phyloP scores from a whole-genome alignment of 2,329 filamentous ascomycete species.

The Teratosphaeria gauchensis region DNA sequence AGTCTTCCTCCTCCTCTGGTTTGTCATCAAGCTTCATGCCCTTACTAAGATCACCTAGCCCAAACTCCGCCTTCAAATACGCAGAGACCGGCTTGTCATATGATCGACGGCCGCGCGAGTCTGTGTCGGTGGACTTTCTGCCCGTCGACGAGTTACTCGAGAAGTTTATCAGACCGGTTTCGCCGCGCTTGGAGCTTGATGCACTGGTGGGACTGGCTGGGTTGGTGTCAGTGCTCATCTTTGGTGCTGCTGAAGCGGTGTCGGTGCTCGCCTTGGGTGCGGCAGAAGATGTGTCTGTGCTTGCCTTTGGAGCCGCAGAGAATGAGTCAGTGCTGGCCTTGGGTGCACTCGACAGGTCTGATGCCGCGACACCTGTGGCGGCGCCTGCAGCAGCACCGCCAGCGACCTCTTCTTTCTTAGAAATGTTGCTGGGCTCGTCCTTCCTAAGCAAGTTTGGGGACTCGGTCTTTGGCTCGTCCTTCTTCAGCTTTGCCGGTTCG shows the following conservation, averaged over 20 bases:
- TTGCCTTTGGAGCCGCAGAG: not conserved
- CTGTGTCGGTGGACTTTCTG: conserved; percentile 19
- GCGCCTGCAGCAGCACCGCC: conserved; percentile 1
- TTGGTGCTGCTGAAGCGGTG: not conserved
- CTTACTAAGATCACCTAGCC: conserved; percentile 10
- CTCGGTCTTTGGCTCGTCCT: not conserved
- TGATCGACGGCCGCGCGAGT: conserved; percentile 18
- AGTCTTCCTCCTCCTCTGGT: conserved; percentile 15
- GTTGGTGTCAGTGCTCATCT: not conserved
- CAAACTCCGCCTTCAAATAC: conserved; percentile 6
- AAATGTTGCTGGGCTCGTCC: not conserved
- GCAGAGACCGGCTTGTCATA: not conserved
- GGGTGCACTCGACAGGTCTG: not conserved
- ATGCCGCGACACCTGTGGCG: conserved; percentile 2
- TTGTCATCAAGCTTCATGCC: conserved; percentile 11
- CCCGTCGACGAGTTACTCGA: conserved; percentile 21
- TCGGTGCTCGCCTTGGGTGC: not conserved
- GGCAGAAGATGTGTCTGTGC: conserved; percentile 1
- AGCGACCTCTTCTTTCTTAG: conserved; percentile 1
- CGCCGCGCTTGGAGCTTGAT: conserved; percentile 17
- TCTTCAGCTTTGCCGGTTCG: conserved; percentile 5
- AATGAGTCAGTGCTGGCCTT: not conserved
- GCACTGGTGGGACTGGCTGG: conserved; percentile 9
- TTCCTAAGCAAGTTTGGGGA: not conserved
- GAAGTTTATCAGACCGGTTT: conserved; percentile 6